Evolutionary conservation across 306 rosid species (phyloP).

Genomic region (Corylus avellana): DNA sequence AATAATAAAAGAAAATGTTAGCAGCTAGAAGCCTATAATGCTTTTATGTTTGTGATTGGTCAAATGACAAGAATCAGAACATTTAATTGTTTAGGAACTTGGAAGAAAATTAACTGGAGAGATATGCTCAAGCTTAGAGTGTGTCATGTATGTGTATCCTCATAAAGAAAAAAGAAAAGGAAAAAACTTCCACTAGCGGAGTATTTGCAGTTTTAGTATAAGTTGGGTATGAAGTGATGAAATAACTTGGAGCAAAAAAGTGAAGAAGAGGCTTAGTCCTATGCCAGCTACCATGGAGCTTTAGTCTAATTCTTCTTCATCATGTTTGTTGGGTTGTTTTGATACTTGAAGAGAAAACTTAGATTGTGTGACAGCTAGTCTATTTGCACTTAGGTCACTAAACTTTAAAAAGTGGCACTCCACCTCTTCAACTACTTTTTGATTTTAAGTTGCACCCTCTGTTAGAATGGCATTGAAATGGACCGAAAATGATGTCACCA

Average conservation of each 20-base stretch:
- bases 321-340: background rate
- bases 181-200: background rate
- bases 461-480: too few species aligned
- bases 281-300: background rate
- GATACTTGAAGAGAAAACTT: background rate
- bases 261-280: background rate
- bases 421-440: too few species aligned
- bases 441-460: too few species aligned
- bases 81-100: too few species aligned
- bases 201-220: background rate
- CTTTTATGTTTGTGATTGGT: too few species aligned
- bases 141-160: background rate
- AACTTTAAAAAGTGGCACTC: too few species aligned
- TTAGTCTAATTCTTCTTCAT: background rate
- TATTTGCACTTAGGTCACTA: too few species aligned
- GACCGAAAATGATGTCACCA: too few species aligned
- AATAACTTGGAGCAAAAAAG: background rate
- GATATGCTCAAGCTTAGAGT: background rate
- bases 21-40: too few species aligned
- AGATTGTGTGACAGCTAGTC: background rate
- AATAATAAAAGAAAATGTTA: too few species aligned
- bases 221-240: background rate
- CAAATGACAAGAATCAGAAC: too few species aligned
- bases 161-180: background rate
- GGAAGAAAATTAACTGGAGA: too few species aligned